Conservation (phyloP, 805 yeast species). For the Huiozyma sinensis region DNA sequence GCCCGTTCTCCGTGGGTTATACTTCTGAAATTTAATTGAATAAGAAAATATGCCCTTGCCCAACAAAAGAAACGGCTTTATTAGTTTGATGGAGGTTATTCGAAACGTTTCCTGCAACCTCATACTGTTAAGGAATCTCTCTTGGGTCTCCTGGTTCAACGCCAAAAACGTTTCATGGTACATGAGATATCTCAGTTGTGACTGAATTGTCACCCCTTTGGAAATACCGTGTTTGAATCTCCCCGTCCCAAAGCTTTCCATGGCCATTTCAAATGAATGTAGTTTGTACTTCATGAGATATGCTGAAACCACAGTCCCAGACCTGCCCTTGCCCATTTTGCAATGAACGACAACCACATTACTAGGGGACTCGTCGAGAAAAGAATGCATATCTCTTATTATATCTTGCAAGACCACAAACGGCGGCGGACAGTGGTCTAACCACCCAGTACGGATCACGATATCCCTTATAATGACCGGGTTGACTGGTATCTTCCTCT, state of each 20-base stretch:
- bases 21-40: slow-evolving; percentile 15
- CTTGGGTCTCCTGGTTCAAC: slow-evolving; percentile 7
- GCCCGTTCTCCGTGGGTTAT: slow-evolving; percentile 2
- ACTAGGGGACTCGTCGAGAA: slow-evolving; percentile 22
- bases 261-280: slow-evolving; percentile 36
- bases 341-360: slow-evolving; percentile 72
- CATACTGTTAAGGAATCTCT: slow-evolving; percentile 6
- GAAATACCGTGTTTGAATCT: slow-evolving; percentile 50
- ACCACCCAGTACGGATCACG: slow-evolving; percentile 37
- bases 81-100: slow-evolving; percentile 10
- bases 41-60: slow-evolving; percentile 3
- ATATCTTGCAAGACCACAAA: slow-evolving; percentile 38
- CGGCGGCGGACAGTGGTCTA: slow-evolving; percentile 73
- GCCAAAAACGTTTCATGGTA: slow-evolving; percentile 37
- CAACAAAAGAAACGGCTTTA: slow-evolving; percentile 10
- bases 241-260: slow-evolving; percentile 39
- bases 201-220: slow-evolving; percentile 57
- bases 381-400: slow-evolving; percentile 37
- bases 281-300: slow-evolving; percentile 46
- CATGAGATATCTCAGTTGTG: slow-evolving; percentile 56
- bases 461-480: neutral
- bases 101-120: slow-evolving; percentile 6
- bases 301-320: slow-evolving; percentile 68
- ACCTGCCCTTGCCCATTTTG: slow-evolving; percentile 84
- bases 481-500: neutral